Conservation (phyloP, 2,329 filamentous ascomycete species). For the Fusarium tanahbumbuense region DNA sequence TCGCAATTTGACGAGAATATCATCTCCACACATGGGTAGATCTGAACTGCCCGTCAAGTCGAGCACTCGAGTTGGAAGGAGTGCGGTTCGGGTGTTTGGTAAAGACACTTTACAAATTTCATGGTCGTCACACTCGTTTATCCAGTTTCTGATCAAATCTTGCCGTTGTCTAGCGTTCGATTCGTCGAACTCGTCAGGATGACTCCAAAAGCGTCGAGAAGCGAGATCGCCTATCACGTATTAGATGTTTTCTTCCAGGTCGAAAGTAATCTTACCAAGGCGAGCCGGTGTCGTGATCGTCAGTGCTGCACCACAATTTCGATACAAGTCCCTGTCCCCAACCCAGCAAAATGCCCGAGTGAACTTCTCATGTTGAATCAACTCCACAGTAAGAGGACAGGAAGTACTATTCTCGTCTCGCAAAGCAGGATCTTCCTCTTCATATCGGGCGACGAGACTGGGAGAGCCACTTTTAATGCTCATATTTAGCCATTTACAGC, state of each 20-base stretch:
- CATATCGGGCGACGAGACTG: not conserved
- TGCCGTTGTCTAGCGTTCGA: not conserved
- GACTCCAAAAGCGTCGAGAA: not conserved
- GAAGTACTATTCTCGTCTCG: not conserved
- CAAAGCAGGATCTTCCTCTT: not conserved
- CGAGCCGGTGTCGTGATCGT: slow-evolving; percentile 3
- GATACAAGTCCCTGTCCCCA: not conserved
- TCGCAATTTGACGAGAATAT: not conserved
- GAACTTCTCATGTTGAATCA: not conserved
- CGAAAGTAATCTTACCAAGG: not conserved
- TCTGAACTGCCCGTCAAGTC: not conserved
- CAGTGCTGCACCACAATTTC: not conserved
- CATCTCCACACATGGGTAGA: not conserved
- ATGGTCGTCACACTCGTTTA: not conserved
- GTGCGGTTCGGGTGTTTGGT: not conserved
- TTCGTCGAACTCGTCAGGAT: not conserved
- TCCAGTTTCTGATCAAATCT: not conserved
- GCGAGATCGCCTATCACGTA: not conserved
- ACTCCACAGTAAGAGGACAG: not conserved
- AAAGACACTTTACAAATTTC: not conserved
- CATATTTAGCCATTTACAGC: slow-evolving; percentile 12
- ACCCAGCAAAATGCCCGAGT: not conserved
- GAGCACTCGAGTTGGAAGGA: not conserved
- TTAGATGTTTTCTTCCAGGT: not conserved
- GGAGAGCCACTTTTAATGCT: not conserved